Base-by-base conservation (phyloP, 352 stramenopile genomes). In the Globisporangium nodosum region DNA sequence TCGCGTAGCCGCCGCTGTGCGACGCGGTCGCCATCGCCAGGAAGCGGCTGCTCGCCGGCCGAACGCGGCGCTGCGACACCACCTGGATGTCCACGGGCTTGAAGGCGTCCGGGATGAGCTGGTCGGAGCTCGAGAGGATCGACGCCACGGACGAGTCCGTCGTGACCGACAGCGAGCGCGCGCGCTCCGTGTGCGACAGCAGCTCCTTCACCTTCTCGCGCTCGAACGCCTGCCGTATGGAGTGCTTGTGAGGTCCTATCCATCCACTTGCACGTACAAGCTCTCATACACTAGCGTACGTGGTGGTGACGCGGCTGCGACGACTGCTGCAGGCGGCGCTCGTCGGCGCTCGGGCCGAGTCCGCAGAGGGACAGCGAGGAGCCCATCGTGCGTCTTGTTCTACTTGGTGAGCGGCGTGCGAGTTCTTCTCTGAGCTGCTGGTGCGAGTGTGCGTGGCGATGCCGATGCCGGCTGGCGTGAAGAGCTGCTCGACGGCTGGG, bases 51-150 rank as follows among this genome's bases (percentile, higher is more conserved):
- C 51, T 66, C 54, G 45, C 61, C n/a, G 54, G 53, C 5, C 68
- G 59, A 53, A 76, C 71, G 20, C 76, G 70, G 2, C 73, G 67
- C 52, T 84, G 74, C 20, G 74, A 83, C 42, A 87, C 45, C 49
- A 87, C 74, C n/a, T 87, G 74, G 48, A 87, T 87, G 69, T 87
- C 77, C 39, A 80, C 72, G 20, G 77, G 73, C 73, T 73, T 46
- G 50, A 73, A 87, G 47, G 69, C 75, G 27, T 87, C 77, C 16
- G 77, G 77, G 51, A 87, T 76, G n/a, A 87, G 71, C 20, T 64
- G 60, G 50, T 85, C 74, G 49, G 75, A 81, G 61, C 70, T 78
- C n/a, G 74, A 83, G 42, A 87, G 54, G 54, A 87, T 87, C 50
- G 77, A 87, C 20, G 74, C 73, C 18, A 87, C 65, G 2, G 72